phyloP scores from a whole-genome alignment of 139 green algal species.

The Micromonas pusilla region DNA sequence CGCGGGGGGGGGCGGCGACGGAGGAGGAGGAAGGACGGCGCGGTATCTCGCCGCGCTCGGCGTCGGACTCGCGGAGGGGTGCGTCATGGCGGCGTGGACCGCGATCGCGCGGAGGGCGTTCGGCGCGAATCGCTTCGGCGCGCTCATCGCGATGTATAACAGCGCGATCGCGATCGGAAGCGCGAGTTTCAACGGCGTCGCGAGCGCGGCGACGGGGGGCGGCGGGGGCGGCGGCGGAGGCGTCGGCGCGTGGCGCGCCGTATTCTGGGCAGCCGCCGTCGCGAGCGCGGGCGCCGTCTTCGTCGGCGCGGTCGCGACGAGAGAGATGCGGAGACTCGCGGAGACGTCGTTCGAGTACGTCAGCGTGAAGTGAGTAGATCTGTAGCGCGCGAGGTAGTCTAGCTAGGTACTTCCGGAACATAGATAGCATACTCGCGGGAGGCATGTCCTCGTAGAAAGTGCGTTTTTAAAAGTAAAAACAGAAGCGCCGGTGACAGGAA shows the following conservation, averaged over 20 bases:
- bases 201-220: not conserved
- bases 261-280: not conserved
- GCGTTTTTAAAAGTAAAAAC: no score
- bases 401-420: no score
- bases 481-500: no score
- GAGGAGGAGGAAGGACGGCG: not conserved
- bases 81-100: not conserved
- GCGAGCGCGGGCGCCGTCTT: not conserved
- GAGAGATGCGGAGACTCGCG: not conserved
- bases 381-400: not conserved
- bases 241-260: not conserved
- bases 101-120: not conserved
- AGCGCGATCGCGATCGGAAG: not conserved
- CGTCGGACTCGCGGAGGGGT: not conserved
- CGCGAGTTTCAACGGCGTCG: not conserved
- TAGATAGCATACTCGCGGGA: no score
- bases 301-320: not conserved
- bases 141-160: not conserved
- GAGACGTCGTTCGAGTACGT: not conserved
- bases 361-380: not conserved
- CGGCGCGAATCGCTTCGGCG: not conserved
- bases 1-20: no score
- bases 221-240: no score
- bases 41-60: not conserved
- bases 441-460: no score